Evolutionary conservation across 2,329 filamentous ascomycete genomes (phyloP).

Genomic region (Pseudomassariella vexata): DNA sequence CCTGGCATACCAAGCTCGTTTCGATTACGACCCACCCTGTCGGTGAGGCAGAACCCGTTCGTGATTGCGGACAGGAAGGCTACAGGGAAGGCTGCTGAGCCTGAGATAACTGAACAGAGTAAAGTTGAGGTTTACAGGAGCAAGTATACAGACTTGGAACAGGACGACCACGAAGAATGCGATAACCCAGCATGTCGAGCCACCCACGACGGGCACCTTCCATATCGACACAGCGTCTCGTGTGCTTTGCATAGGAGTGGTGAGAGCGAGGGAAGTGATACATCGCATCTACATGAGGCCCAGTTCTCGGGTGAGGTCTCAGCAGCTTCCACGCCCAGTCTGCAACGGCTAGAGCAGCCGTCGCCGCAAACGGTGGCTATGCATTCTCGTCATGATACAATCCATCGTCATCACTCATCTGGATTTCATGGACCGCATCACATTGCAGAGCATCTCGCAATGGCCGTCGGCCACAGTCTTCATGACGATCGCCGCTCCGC

Average conservation of each 20-base stretch:
- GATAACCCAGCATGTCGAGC: conserved; percentile 22
- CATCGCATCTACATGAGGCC: not conserved
- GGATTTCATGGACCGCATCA: conserved; percentile 27
- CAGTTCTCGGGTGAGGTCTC: not conserved
- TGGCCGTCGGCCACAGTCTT: conserved; percentile 9
- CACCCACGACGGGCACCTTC: conserved; percentile 21
- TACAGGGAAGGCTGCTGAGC: conserved; percentile 2
- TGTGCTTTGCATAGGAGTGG: conserved; percentile 19
- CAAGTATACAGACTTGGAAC: no score
- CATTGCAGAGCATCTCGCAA: conserved; percentile 26
- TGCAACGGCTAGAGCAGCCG: conserved; percentile 1
- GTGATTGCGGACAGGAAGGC: conserved; percentile 14
- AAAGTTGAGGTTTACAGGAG: no score
- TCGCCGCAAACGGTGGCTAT: conserved; percentile 3
- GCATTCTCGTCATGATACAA: conserved; percentile 4
- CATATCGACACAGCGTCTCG: conserved; percentile 26
- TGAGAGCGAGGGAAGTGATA: conserved; percentile 8
- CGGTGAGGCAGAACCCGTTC: conserved; percentile 17
- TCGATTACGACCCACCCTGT: conserved; percentile 6
- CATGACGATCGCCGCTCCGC: conserved; percentile 6
- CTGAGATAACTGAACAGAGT: conserved; percentile 1
- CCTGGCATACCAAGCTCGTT: no score
- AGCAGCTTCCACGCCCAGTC: not conserved
- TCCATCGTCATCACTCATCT: conserved; percentile 22
- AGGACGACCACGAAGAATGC: conserved; percentile 13